Base-by-base conservation (phyloP, 441 rosid species). In the Flueggea neowawraea region DNA sequence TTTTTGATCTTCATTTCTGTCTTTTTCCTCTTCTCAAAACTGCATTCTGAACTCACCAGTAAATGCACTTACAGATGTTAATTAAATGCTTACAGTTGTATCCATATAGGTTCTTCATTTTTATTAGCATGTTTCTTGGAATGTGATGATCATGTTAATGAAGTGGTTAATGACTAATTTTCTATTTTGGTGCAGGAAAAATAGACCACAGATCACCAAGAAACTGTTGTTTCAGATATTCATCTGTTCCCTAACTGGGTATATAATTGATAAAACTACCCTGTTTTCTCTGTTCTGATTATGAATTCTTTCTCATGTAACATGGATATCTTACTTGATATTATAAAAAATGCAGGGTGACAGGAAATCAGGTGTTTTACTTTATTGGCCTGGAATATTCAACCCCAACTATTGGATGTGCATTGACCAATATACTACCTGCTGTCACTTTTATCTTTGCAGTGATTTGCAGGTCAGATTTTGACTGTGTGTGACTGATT, bases 171-270 rank as follows among this genome's bases (percentile, higher is more conserved):
- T 58, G 58, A 15, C 12, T 5, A 3, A 13, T 2, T 11, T 45
- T 9, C 8, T 2, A n/a, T 15, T 57, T 60, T 63, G 65, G 13
- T 70, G 68, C 66, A 93, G 98, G 83, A 87, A 84, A 72, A 81
- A 89, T 47, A 84, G 84, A 69, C 96, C 97, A 41, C 86, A 73
- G 77, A 75, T 93, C 67, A 90, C 89, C 4, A 44, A 15, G 54
- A 56, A 51, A 10, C 67, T 93, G 65, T 70, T 93, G 43, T 61
- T 85, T 60, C 84, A 85, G 71, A 55, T 78, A 58, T 87, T 87
- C 79, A 59, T 90, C 16, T 90, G 95, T 55, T 93, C 98, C 62
- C 63, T 90, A 50, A 85, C 91, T 2, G 97, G 97, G 98, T 86
- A 80, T 6, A 33, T 33, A 33, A 33, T n/a, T n/a, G n/a, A n/a